Base-by-base conservation (phyloP, 805 yeast species). In the Kodamaea laetipori region DNA sequence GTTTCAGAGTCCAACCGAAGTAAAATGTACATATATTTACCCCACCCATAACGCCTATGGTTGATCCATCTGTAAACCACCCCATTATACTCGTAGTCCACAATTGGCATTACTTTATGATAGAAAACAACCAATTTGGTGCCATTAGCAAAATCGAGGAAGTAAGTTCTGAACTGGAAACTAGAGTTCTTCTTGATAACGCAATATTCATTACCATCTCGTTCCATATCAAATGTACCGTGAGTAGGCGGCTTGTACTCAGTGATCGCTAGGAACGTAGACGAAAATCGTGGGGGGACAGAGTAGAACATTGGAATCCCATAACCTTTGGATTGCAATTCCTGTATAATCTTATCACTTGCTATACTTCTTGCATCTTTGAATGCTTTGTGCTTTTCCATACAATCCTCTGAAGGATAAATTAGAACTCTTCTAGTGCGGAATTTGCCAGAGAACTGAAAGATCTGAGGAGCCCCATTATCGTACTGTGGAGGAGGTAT, bases 81-180 rank as follows among this genome's bases (percentile, higher is more conserved):
- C 6, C 44, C 47, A 11, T 44, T 44, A 25, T 36, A 39, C 23
- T 39, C 47, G 9, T 39, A 44, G 25, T 44, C 47, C n/a, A 23
- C 17, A 21, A 44, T 39, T 12, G 47, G 47, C 18, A 39, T 26
- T 3, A 18, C 11, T 11, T 30, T 23, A 15, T 44, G 47, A 24
- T 25, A 16, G 18, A 44, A 39, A 12, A 44, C 39, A 4, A 39
- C 44, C 6, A 44, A 25, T 17, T 30, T 35, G 15, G 13, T 17
- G 31, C 33, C 30, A 7, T 17, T 24, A 5, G 26, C 13, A 13
- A 44, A 35, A 18, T 24, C 17, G 7, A 31, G 15, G 8, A 26
- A 32, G 13, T 30, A 31, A 32, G 25, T 40, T 21, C 11, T 28
- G 4, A 15, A 4, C 5, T 30, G 34, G 4, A 17, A 30, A 17